phyloP scores from a whole-genome alignment of 768 basidiomycete genomes.

The Porpolomopsis calyptriformis region DNA sequence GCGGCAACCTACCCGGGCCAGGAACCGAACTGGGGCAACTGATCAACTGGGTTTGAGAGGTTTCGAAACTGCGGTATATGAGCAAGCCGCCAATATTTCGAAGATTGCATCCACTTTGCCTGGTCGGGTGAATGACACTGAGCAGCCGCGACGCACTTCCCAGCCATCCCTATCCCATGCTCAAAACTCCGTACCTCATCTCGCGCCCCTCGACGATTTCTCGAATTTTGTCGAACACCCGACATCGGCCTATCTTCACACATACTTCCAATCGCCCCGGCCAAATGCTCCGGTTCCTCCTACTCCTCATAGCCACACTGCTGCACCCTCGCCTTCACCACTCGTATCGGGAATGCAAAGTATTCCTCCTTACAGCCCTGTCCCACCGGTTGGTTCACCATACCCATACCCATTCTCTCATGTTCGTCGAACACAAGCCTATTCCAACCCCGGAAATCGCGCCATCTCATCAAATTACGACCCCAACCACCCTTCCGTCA shows the following conservation, averaged over 20 bases:
- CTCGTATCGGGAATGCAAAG: constrained; percentile 42
- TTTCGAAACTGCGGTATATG: constrained; percentile 47
- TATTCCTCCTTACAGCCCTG: constrained; percentile 39
- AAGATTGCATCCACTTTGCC: constrained; percentile 11
- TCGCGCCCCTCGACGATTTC: constrained; percentile 44
- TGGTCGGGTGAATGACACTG: constrained; percentile 8
- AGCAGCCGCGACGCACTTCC: constrained; percentile 21
- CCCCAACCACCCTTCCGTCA: constrained; percentile 34
- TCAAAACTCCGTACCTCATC: constrained; percentile 13
- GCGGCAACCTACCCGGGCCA: constrained; percentile 26
- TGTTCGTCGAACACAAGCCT: constrained; percentile 44
- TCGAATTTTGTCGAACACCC: constrained; percentile 52
- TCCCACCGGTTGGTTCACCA: constrained; percentile 57
- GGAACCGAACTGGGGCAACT: constrained; percentile 45
- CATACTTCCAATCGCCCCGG: constrained; percentile 48
- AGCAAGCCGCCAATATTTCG: constrained; percentile 23
- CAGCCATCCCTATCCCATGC: constrained; percentile 16
- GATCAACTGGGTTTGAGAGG: constrained; percentile 54
- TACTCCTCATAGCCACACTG: constrained; percentile 65
- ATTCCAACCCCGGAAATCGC: constrained; percentile 25
- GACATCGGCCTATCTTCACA: constrained; percentile 46
- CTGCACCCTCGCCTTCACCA: constrained; percentile 65
- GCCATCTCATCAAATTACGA: constrained; percentile 27
- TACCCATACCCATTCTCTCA: constrained; percentile 73
- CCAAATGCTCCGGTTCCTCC: constrained; percentile 73